These are phyloP conservation scores for Aspergillus sp. DNA, from an alignment of 2,329 filamentous ascomycete species.

Conservation along the genomic window DNA sequence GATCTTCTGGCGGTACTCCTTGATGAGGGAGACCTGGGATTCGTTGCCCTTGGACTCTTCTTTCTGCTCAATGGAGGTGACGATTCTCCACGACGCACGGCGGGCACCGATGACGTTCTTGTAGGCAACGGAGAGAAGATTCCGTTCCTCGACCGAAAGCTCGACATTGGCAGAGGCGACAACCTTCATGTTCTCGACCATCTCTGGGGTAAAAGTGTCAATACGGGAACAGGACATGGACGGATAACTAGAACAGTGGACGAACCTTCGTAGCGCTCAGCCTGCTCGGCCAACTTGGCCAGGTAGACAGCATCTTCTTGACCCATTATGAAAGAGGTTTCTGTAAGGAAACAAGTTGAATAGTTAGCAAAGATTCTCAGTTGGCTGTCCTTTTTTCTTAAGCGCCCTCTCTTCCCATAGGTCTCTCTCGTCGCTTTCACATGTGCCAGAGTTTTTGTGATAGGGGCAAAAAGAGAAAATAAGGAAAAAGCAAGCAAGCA, in stretches of 20 bases:
- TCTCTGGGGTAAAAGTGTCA: slow-evolving; percentile 55
- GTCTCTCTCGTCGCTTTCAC: not conserved
- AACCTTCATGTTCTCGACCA: slow-evolving; percentile 99
- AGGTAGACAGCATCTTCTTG: slow-evolving; percentile 99
- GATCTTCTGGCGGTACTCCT: slow-evolving; percentile 98
- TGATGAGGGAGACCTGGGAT: slow-evolving; percentile 81
- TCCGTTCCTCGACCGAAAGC: slow-evolving; percentile 88
- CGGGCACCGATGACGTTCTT: slow-evolving; percentile 98
- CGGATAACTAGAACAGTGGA: slow-evolving; percentile 5
- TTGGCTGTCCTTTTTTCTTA: not conserved
- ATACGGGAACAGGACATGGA: slow-evolving; percentile 1
- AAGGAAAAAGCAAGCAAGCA: not conserved
- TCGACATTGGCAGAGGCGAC: slow-evolving; percentile 82
- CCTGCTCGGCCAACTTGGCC: slow-evolving; percentile 99
- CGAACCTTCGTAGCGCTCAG: slow-evolving; percentile 98
- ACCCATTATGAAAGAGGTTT: slow-evolving; percentile 67
- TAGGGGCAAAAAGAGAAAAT: no score
- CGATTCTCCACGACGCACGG: slow-evolving; percentile 96
- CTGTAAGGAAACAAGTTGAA: slow-evolving; percentile 10
- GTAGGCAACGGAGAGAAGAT: slow-evolving; percentile 95
- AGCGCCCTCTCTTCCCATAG: not conserved
- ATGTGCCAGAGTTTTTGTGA: no score
- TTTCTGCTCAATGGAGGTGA: slow-evolving; percentile 98
- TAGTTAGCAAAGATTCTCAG: slow-evolving; percentile 7
- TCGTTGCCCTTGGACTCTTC: slow-evolving; percentile 98